Conservation (phyloP, 805 yeast species). For the Metschnikowia rubicola region DNA sequence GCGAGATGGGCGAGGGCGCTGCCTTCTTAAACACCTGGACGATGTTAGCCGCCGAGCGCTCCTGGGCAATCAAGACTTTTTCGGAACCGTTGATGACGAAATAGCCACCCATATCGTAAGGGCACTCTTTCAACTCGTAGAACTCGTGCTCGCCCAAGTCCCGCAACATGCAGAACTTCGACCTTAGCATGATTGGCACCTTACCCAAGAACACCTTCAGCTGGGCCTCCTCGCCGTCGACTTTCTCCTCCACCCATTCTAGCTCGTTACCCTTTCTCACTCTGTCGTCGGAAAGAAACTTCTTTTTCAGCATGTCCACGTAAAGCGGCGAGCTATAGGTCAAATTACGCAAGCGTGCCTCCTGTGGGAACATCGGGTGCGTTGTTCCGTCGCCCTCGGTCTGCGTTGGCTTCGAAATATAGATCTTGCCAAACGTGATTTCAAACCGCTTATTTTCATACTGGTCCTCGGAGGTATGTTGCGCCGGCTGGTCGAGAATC, state of each 20-base stretch:
- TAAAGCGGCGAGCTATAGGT: constrained; percentile 95
- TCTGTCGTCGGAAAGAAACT: constrained; percentile 78
- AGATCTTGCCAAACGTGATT: constrained; percentile 96
- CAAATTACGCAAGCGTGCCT: constrained; percentile 91
- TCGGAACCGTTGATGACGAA: constrained; percentile 98
- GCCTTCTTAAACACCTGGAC: constrained; percentile 98
- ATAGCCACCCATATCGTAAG: constrained; percentile 99
- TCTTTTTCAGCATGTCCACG: constrained; percentile 91
- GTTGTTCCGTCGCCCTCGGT: constrained; percentile 99
- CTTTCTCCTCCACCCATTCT: constrained; percentile 50
- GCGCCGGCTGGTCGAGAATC: constrained; percentile 97
- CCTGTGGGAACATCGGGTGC: constrained; percentile 97
- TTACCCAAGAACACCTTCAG: constrained; percentile 87
- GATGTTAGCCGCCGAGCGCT: constrained; percentile 96
- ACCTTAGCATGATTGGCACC: constrained; percentile 96
- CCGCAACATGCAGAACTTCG: constrained; percentile 90
- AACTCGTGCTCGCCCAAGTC: constrained; percentile 89
- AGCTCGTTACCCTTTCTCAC: constrained; percentile 43
- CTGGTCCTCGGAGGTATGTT: constrained; percentile 88
- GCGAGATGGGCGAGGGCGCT: constrained; percentile 94
- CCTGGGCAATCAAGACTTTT: constrained; percentile 97
- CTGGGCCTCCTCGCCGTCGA: constrained; percentile 56
- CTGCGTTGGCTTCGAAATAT: constrained; percentile 94
- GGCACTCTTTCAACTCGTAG: constrained; percentile 95
- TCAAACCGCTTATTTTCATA: constrained; percentile 89